Base-by-base conservation (phyloP, 345 rosid genomes). In the Brassica nigra region DNA sequence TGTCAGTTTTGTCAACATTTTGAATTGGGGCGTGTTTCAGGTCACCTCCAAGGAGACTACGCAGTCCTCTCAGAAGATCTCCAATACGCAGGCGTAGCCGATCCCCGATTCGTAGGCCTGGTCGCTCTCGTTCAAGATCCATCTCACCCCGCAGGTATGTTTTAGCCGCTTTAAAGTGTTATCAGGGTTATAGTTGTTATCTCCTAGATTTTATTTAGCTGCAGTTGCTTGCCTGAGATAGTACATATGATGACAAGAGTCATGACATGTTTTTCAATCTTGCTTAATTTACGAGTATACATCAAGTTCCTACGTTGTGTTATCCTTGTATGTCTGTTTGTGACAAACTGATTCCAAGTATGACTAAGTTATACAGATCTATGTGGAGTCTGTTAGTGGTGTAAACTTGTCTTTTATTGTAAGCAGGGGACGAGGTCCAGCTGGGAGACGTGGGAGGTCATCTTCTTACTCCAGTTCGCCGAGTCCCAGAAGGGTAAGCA, bases 391-490 rank as follows among this genome's bases (percentile, higher is more conserved):
- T 0, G 18, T 15, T 47, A 15, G 2, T 77, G 70, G 12, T 63
- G 58, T 76, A 16, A 59, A 66, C 4, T 9, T 44, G 16, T 55
- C 14, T 66, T 34, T 72, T 4, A 44, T 34, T 71, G 77, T 44
- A 71, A 66, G 74, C 87, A 95, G 99, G 80, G 99, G 97, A 74
- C 85, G 91, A 70, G 97, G 84, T 61, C 95, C 97, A 67, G 86
- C 87, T 54, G 92, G 85, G 52, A 88, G 97, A 84, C 94, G 96
- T 75, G 92, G 93, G 74, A 88, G 92, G 81, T 96, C 97, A 74
- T 89, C 98, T 71, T 91, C 99, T n/a, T 86, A 70, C 83, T 95
- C 99, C 31, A 85, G 83, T 63, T 95, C 99, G 5, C 98, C 97
- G 66, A 93, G 95, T 83, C 92, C 91, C 4, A 93, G 91, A 86